Base-by-base conservation (phyloP, 169 alveolate genomes). In the Plasmodium vivax region DNA sequence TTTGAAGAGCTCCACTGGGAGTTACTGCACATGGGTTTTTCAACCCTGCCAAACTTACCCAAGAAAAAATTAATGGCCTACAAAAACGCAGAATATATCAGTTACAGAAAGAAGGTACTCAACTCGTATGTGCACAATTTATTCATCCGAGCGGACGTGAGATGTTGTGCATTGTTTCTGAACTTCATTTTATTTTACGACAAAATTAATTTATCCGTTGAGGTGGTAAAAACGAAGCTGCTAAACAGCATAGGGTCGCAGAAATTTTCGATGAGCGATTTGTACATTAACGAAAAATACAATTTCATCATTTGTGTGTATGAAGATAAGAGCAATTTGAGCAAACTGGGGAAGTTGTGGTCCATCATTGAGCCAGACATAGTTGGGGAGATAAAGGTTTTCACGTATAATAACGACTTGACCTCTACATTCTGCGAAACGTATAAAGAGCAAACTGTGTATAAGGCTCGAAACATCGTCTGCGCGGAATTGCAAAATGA, bases 321-420 rank as follows among this genome's bases (percentile, higher is more conserved):
- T 77, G 94, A 96, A 93, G 98, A 96, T 58, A 95, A 96, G 84
- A 96, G 97, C 9, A 93, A 92, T 47, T 56, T 96, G 45, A 94
- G 97, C 92, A 96, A 95, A 71, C 36, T 96, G 45, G 98, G 98
- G 32, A 94, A 96, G 80, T 81, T 96, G 83, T 96, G 98, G 98
- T 95, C 98, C 0, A 81, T 96, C 3, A 95, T 96, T 27, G 98
- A 96, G 71, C 97, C 95, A 71, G 98, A 96, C 27, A 82, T 83
- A n/a, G 71, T 96, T 38, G 98, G 98, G 41, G 95, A 92, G 16
- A 85, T 96, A 8, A 94, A 95, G 32, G 68, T 96, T 10, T 96
- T 91, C 84, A 75, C 93, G 19, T 91, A 93, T 74, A 96, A 96
- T 93, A 95, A 72, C 82, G 94, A 88, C 36, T 72, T 88, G 16